A percentile compares a stretch with the other conserved stretches of the same genome.
These are phyloP conservation scores for Phytophthora nicotianae DNA, from an alignment of 352 stramenopile species.

Conservation along the genomic window DNA sequence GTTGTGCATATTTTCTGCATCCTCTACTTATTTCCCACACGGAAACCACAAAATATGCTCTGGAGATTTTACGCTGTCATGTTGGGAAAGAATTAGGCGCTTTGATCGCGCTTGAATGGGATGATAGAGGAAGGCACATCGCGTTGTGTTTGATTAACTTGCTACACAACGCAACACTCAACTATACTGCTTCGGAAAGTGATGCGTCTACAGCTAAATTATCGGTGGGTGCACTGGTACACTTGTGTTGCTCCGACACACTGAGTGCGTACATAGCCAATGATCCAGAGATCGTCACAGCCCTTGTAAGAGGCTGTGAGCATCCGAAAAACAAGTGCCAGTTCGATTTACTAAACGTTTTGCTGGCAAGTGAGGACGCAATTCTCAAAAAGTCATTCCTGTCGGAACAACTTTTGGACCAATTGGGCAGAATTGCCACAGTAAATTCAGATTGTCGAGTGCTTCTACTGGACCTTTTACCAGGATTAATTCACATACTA, in stretches of 20 bases:
- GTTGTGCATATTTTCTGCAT: slow-evolving; percentile 2
- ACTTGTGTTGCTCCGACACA: slow-evolving; percentile 3
- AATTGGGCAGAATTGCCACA: neutral
- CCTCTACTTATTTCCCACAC: neutral
- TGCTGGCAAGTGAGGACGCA: neutral
- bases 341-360: slow-evolving; percentile 8
- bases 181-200: neutral
- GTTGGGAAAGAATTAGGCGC: neutral
- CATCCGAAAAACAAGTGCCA: neutral
- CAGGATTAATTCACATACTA: neutral
- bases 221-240: neutral
- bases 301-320: neutral
- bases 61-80: slow-evolving; percentile 9
- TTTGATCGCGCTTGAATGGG: slow-evolving; percentile 8
- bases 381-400: neutral
- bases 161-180: neutral
- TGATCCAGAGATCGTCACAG: slow-evolving; percentile 4
- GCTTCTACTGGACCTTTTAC: slow-evolving; percentile 11
- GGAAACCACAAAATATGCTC: neutral
- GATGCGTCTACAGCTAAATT: neutral
- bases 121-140: slow-evolving; percentile 6
- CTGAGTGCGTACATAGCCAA: slow-evolving; percentile 6
- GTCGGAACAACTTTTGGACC: neutral
- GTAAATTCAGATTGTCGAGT: neutral
- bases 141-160: slow-evolving; percentile 13